Percentiles rank a stretch among this genome's conserved stretches.
phyloP scores from a whole-genome alignment of 345 rosid species.

The Eucalyptus paniculata region DNA sequence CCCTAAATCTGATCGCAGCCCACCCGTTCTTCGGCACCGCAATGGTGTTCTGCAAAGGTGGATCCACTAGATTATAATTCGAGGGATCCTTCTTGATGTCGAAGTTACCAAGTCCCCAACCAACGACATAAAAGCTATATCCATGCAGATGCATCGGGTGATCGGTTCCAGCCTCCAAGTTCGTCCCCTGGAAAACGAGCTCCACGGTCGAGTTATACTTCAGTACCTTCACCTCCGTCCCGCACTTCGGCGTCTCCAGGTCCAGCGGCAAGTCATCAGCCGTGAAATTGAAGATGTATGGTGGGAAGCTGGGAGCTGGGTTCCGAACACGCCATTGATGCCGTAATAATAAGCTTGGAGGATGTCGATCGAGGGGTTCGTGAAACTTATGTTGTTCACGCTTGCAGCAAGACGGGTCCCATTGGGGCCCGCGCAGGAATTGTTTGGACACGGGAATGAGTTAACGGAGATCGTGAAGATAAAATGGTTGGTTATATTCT shows the following conservation, averaged over 20 bases:
- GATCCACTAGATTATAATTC: constrained; percentile 9
- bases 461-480: constrained; percentile 4
- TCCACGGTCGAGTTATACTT: constrained; percentile 6
- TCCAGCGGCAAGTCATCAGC: not conserved
- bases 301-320: not conserved
- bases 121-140: constrained; percentile 9
- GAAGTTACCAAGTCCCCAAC: constrained; percentile 9
- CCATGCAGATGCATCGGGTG: constrained; percentile 24
- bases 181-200: constrained; percentile 13
- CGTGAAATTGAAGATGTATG: not conserved
- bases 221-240: constrained; percentile 3
- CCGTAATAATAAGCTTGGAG: constrained; percentile 24
- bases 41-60: constrained; percentile 7
- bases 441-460: constrained; percentile 8
- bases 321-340: constrained; percentile 4
- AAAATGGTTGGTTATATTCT: not conserved
- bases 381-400: constrained; percentile 32
- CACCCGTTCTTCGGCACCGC: constrained; percentile 18
- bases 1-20: constrained; percentile 14
- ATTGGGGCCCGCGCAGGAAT: constrained; percentile 8
- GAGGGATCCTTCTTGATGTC: not conserved
- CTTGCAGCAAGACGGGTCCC: constrained; percentile 18
- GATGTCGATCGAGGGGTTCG: constrained; percentile 6
- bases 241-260: not conserved
- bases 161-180: constrained; percentile 1